Base-by-base conservation (phyloP, 2,329 filamentous ascomycete species). In the Hypoxylon sp. region DNA sequence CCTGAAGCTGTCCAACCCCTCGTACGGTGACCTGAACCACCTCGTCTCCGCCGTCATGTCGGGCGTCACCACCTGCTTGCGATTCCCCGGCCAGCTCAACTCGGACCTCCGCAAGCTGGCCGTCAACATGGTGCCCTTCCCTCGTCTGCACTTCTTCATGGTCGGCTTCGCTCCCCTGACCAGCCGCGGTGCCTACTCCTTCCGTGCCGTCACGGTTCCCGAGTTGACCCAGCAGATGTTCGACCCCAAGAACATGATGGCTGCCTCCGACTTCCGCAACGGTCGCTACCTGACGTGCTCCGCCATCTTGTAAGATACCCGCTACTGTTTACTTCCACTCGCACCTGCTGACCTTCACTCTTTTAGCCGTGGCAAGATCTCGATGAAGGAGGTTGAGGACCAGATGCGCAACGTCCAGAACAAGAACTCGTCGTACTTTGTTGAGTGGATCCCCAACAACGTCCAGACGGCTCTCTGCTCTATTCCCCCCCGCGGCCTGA, bases 201-300 rank as follows among this genome's bases (percentile, higher is more conserved):
- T 98, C 94, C 95, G 95, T 77, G 94, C 95, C 69, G 90, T 98
- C 79, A 93, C 89, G 74, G 95, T 99, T 63, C 94, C 95, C 57
- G 95, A 99, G 86, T 87, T 99, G 79, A 98, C 95, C 74, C 95
- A 99, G 85, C 95, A 99, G 82, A 98, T 99, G 92, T 99, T 96
- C 85, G 95, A 99, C 85, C 94, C 95, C 75, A 99, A 98, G 92
- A 99, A 99, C 89, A 99, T 99, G 94, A 99, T 99, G 95, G 95
- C 95, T 82, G 95, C 95, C 67, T 96, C 93, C 66, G 95, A 99
- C 84, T 99, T 99, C 92, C 92, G 95, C 74, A 99, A 98, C 81
- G 95, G 95, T 79, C 95, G 95, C 75, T 99, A 99, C 86, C 88
- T 99, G 75, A 99, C 95, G 71, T 99, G 95, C 89, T 98, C 90